Evolutionary conservation across 257 asterid genomes (phyloP), one percentile per base, ranked within the genome.

Genomic region (Avicennia marina): DNA sequence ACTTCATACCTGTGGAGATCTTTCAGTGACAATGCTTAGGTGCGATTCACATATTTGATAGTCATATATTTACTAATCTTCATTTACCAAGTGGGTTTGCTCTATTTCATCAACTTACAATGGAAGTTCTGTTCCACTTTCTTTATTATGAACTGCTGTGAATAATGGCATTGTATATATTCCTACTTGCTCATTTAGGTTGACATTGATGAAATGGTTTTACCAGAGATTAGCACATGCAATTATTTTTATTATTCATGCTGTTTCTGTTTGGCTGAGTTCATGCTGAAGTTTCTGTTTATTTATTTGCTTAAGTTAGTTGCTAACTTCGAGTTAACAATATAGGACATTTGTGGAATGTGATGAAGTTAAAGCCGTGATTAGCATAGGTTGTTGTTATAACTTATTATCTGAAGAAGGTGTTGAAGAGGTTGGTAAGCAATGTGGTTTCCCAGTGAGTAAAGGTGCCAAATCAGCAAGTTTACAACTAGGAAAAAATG

Each of bases 1-100:
- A 64, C 96, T 90, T 64, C 96, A 87, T 78, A 93, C 98, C 32
- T 90, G 98, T 61, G 98, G 98, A 58, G 94, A 87, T 78, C 95
- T 90, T 65, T 90, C 96, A 17, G 93, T 83, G 63, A 83, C 98
- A 57, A 90, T 90, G 96, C 79, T 90, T 60, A 81, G 98, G 98
- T 90, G 67, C 56, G 70, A 54, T 15, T 48, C 75, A 41, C 32
- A n/a, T 21, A 38, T 36, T 2, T 11, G 13, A 36, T 36, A 2
- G 6, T 36, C 13, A 4, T 11, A 11, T 36, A 3, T 36, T 36
- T 0, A 36, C 41, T 36, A 11, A 11, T 36, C 41, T 36, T 36
- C 41, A 5, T 36, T 47, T n/a, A n/a, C n/a, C n/a, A n/a, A n/a
- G n/a, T n/a, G n/a, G n/a, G n/a, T n/a, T n/a, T n/a, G n/a, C n/a